These are phyloP conservation scores for Dendrobium catenatum DNA, from an alignment of 106 monocot genomes.

Conservation along the genomic window DNA sequence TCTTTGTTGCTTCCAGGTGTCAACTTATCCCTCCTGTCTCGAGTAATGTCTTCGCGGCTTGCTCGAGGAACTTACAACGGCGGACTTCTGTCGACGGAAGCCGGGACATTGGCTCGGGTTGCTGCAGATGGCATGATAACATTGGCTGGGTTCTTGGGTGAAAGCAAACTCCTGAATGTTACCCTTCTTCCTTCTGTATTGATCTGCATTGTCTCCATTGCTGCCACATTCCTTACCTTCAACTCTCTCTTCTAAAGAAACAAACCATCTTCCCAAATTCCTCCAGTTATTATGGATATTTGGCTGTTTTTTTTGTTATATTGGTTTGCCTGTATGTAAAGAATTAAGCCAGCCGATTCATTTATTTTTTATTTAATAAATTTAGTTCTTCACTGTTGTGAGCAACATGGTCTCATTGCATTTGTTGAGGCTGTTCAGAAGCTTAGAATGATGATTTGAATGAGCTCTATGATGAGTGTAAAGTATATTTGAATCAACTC, in stretches of 20 bases:
- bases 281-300: neutral
- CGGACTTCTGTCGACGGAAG: constrained; percentile 79
- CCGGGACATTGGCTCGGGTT: constrained; percentile 80
- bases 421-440: too few species aligned
- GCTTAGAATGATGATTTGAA: too few species aligned
- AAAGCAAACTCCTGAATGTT: constrained; percentile 56
- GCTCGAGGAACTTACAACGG: constrained; percentile 95
- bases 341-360: neutral
- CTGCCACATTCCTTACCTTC: constrained; percentile 58
- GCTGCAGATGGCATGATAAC: constrained; percentile 85
- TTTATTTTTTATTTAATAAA: neutral
- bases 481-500: too few species aligned
- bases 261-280: neutral
- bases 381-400: neutral
- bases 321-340: neutral
- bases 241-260: constrained; percentile 48
- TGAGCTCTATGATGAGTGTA: too few species aligned
- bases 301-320: neutral
- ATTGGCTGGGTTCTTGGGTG: constrained; percentile 66
- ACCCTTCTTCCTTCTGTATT: constrained; percentile 78
- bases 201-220: constrained; percentile 55
- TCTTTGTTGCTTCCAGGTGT: constrained; percentile 48
- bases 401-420: too few species aligned
- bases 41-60: constrained; percentile 87
- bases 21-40: constrained; percentile 78